Conservation (phyloP, 768 basidiomycete genomes). For the Xerocomus potaroensis region DNA sequence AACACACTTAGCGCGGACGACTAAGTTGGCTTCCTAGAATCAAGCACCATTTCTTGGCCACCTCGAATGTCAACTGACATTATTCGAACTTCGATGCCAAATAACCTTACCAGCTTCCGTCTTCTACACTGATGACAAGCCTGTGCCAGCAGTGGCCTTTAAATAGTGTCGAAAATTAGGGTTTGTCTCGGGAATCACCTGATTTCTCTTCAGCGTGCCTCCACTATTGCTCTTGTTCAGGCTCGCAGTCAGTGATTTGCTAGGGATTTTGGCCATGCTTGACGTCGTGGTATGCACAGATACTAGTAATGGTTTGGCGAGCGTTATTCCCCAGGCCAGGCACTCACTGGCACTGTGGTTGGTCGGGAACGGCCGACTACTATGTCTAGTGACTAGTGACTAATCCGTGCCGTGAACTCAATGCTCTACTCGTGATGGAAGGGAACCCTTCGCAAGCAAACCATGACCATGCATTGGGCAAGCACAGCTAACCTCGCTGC, state of each 20-base stretch:
- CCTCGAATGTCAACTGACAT: constrained; percentile 14
- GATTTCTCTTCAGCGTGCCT: constrained; percentile 21
- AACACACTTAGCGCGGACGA: constrained; percentile 4
- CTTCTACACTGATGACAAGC: constrained; percentile 61
- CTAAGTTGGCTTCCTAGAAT: neutral
- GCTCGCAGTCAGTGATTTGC: constrained; percentile 1
- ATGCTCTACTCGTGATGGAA: no score
- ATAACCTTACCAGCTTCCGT: constrained; percentile 58
- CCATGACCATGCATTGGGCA: no score
- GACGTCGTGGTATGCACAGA: neutral
- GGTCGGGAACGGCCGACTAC: neutral
- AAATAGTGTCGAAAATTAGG: neutral
- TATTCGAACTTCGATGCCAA: neutral
- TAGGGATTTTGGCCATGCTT: constrained; percentile 38
- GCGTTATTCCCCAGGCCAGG: no score
- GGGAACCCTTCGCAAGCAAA: no score
- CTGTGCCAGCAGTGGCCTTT: constrained; percentile 17
- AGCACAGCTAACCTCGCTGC: no score
- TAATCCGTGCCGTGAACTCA: no score
- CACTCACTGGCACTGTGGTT: no score
- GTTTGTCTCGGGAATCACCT: constrained; percentile 12
- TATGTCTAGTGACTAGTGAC: no score
- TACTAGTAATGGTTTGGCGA: no score
- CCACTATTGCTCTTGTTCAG: constrained; percentile 1
- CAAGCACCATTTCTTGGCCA: constrained; percentile 55